Percentiles rank a stretch among this genome's conserved stretches.
phyloP scores from a whole-genome alignment of 2,329 filamentous ascomycete genomes.

The Pseudocercospora pini-densiflorae region DNA sequence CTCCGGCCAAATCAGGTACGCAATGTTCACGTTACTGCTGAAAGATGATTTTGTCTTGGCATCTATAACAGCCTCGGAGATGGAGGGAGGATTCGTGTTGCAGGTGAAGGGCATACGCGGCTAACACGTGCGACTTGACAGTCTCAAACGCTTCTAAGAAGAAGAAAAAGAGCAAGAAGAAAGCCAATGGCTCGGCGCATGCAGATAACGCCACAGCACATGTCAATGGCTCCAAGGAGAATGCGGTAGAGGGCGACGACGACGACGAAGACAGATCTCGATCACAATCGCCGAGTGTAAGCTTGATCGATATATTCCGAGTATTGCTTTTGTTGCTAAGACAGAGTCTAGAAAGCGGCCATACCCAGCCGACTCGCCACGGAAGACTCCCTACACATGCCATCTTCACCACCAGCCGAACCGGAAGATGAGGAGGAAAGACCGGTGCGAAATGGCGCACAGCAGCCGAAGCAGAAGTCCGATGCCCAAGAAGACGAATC shows the following conservation, averaged over 20 bases:
- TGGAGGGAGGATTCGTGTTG: conserved; percentile 2
- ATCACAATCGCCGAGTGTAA: conserved; percentile 27
- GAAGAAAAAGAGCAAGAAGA: conserved; percentile 62
- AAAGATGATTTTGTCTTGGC: conserved; percentile 5
- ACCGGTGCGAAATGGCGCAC: conserved; percentile 34
- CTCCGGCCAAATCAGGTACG: conserved; percentile 27
- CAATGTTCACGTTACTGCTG: not conserved
- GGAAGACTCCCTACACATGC: conserved; percentile 35
- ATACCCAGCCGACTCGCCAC: conserved; percentile 24
- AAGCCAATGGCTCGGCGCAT: conserved; percentile 52
- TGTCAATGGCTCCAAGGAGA: conserved; percentile 41
- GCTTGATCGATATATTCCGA: not conserved
- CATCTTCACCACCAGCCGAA: conserved; percentile 32
- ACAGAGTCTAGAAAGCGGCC: conserved; percentile 21
- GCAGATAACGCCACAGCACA: conserved; percentile 43
- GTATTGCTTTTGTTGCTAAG: not conserved
- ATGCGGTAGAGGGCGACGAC: conserved; percentile 44
- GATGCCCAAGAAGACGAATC: conserved; percentile 21
- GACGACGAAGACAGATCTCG: conserved; percentile 43
- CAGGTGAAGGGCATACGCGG: conserved; percentile 1
- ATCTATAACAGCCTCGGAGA: conserved; percentile 16
- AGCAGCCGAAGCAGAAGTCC: conserved; percentile 12
- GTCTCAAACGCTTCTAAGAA: conserved; percentile 47
- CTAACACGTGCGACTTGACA: conserved; percentile 10
- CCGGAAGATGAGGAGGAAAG: conserved; percentile 24